A percentile compares a stretch with the other conserved stretches of the same genome.
These are phyloP conservation scores for Arabidopsis lyrata DNA, from an alignment of 441 rosid genomes.

Conservation along the genomic window DNA sequence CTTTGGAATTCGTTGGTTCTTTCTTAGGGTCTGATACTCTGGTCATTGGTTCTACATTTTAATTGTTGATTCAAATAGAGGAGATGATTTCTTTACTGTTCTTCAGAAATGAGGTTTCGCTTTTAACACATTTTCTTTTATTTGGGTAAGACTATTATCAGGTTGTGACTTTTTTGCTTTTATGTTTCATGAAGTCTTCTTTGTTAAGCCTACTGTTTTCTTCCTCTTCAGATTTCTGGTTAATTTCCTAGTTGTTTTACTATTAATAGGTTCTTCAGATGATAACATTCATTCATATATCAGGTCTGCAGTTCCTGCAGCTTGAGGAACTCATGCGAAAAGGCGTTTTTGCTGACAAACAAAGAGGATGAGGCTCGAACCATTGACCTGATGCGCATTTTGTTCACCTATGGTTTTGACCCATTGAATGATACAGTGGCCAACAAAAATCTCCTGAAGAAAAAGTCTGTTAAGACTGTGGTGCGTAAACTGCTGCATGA, in stretches of 20 bases:
- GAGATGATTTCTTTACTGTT: neutral
- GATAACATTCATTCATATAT: conserved; percentile 42
- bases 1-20: neutral
- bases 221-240: neutral
- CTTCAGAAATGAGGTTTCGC: neutral
- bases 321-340: conserved; percentile 86
- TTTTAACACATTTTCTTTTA: neutral
- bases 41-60: neutral
- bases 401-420: conserved; percentile 80
- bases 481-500: conserved; percentile 87
- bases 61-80: neutral
- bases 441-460: conserved; percentile 68
- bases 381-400: conserved; percentile 79
- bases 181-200: conserved; percentile 21
- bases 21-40: neutral
- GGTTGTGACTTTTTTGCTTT: neutral
- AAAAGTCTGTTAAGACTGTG: conserved; percentile 77
- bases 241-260: conserved; percentile 23
- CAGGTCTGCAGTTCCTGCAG: conserved; percentile 98
- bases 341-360: conserved; percentile 77
- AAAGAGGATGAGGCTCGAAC: conserved; percentile 97
- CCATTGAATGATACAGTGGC: conserved; percentile 56
- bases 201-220: neutral
- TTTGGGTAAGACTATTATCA: conserved; percentile 8
- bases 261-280: conserved; percentile 38